phyloP scores from a whole-genome alignment of 2,329 filamentous ascomycete genomes.

The Geosmithia flava region DNA sequence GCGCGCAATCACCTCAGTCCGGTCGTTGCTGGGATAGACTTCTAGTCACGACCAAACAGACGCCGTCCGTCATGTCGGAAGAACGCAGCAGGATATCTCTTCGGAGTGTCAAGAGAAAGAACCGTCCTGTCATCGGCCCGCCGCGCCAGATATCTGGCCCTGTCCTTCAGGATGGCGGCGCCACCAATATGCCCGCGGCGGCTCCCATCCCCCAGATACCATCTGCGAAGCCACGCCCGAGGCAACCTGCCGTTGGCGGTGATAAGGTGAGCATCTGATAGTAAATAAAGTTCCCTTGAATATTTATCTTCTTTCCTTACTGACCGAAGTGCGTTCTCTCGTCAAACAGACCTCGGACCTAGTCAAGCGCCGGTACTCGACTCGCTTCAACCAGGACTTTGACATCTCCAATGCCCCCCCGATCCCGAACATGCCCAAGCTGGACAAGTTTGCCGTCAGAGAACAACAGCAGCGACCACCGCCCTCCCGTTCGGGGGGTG shows the following conservation, averaged over 20 bases:
- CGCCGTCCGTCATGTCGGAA: conserved; percentile 38
- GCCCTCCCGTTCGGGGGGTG: conserved; percentile 36
- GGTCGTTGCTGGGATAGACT: too few relatives aligned
- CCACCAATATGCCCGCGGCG: conserved; percentile 4
- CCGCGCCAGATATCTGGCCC: conserved; percentile 51
- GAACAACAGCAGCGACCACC: conserved; percentile 28
- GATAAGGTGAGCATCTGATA: conserved; percentile 34
- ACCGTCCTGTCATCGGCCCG: conserved; percentile 48
- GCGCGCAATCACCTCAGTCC: too few relatives aligned
- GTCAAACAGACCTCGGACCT: conserved; percentile 56
- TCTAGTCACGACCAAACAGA: too few relatives aligned
- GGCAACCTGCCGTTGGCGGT: conserved; percentile 36
- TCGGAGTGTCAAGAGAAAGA: conserved; percentile 49
- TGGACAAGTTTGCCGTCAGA: conserved; percentile 44
- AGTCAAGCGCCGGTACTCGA: conserved; percentile 90
- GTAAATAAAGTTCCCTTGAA: too few relatives aligned
- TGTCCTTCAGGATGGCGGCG: conserved; percentile 34
- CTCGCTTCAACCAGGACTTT: conserved; percentile 74
- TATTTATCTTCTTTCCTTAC: too few relatives aligned
- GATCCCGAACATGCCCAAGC: conserved; percentile 53
- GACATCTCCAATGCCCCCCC: conserved; percentile 60
- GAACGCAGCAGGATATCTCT: conserved; percentile 51
- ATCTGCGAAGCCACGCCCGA: conserved; percentile 24
- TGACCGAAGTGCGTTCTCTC: background rate
- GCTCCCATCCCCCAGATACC: conserved; percentile 4